Evolutionary conservation across 2,329 filamentous ascomycete species (phyloP), one percentile per base, ranked within the genome.

Genomic region (Aspergillus hiratsukae): DNA sequence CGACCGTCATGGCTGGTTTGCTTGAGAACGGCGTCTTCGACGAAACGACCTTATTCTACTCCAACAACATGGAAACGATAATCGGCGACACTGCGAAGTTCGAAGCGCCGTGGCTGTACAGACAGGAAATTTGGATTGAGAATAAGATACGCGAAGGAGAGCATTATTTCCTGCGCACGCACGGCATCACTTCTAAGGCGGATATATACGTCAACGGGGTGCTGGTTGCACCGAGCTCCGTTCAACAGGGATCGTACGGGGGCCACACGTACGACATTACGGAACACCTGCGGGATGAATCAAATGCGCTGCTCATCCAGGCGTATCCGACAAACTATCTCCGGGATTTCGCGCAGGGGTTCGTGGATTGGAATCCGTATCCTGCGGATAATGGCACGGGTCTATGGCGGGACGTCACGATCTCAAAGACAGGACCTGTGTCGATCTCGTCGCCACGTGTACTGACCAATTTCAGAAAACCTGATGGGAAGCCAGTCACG

Each of bases 351-450:
- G 83, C 80, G 0, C 69, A 85, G 9, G 82, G 82, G 0, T 87
- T 84, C 54, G 79, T 83, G 0, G 83, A 86, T 62, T 86, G 84
- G 83, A 86, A 86, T 54, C 83, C 83, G 0, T 80, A 81, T 53
- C 82, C 84, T 0, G 78, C 82, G 0, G 84, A 87, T 64, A 86
- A 86, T 49, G 84, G 84, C 2, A 85, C 83, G 0, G 84, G 84
- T 0, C 73, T 87, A 8, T 87, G 85, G 85, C 76, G 85, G 4
- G 74, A 86, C 45, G 73, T 87, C 1, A 76, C 78, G 35, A 53
- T 87, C 45, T 81, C 78, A 51, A 77, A 82, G 65, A 85, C 81
- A 0, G 83, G 84, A 0, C 66, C 80, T 0, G 76, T 84, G 1
- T 69, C 73, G 2, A 62, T 74, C 51, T 78, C 75, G 0, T 68